phyloP scores from a whole-genome alignment of 2,329 filamentous ascomycete genomes.

The Trichoderma endophyticum region DNA sequence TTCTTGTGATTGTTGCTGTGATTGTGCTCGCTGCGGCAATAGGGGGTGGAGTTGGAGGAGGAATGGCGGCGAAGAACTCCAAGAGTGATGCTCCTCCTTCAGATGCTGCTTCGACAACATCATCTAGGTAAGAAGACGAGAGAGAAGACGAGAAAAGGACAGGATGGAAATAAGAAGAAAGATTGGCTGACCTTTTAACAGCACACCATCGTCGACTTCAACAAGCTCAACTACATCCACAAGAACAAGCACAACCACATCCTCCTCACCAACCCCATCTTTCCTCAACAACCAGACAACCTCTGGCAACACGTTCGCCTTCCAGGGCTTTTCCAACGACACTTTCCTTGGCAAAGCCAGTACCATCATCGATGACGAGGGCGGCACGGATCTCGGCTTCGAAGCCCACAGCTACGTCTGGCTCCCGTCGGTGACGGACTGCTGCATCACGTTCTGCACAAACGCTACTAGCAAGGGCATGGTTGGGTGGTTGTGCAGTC shows the following conservation, averaged over 20 bases:
- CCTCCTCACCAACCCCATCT: background rate
- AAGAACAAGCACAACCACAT: constrained; percentile 2
- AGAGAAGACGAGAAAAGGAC: background rate
- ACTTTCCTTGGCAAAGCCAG: constrained; percentile 28
- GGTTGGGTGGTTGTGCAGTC: constrained; percentile 28
- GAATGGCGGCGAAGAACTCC: constrained; percentile 17
- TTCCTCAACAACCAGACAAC: constrained; percentile 28
- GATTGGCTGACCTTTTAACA: background rate
- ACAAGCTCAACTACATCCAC: background rate
- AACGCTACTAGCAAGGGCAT: constrained; percentile 24
- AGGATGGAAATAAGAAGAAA: background rate
- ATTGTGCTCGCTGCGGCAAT: constrained; percentile 21
- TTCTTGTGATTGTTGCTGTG: constrained; percentile 17
- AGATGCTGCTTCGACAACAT: background rate
- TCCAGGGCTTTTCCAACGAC: constrained; percentile 31
- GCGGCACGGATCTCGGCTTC: constrained; percentile 25
- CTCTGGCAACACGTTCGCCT: constrained; percentile 24
- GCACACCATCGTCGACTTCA: background rate
- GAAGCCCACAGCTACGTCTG: constrained; percentile 25
- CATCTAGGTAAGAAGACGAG: background rate
- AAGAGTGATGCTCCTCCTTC: background rate
- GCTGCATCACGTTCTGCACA: constrained; percentile 26
- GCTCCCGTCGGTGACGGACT: constrained; percentile 23
- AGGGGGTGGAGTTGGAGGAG: constrained; percentile 22
- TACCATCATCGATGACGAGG: constrained; percentile 25